Base-by-base conservation (phyloP, 1,139 yeast species). In the Lodderomyces oxycetoniae region DNA sequence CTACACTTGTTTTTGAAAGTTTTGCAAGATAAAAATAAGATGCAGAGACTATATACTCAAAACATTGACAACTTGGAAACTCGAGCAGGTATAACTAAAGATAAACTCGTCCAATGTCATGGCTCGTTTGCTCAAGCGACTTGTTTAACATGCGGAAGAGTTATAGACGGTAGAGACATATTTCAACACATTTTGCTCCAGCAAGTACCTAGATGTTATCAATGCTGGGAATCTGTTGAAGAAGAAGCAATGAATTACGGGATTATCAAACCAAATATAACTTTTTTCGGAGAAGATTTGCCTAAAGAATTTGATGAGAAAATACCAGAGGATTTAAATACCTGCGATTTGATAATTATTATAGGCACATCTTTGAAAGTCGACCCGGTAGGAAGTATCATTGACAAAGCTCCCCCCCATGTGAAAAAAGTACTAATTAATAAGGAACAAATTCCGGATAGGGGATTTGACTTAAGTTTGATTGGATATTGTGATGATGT, bases 361-460 rank as follows among this genome's bases (percentile, higher is more conserved):
- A 95, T 95, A 0, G 98, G 98, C 1, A 88, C 96, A 0, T 85
- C 96, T 0, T 67, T 89, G 31, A 77, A 89, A 0, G 97, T 91
- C 1, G 76, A 75, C 41, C 98, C 98, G 1, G 89, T 89, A 67
- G 95, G 96, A 0, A 66, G 77, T 6, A 61, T 89, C 48, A 73
- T 81, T 0, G 67, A 66, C 3, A 45, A 49, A 1, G 49, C 57
- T 1, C 59, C 74, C n/a, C 53, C 67, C 4, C 64, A 97, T 77
- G 59, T 50, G 95, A 20, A 20, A 31, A 89, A 84, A 38, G 76
- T 82, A 0, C 64, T 89, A 40, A 70, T 87, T 22, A 89, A 91
- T 52, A 69, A 72, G 37, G 96, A 85, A 39, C 49, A 60, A 0
- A 96, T 86, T 4, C 97, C 97, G 0, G 81, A 76, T 51, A 69